Base-by-base conservation (phyloP, 1,284 basidiomycete species). In the Leccinum pallidistipes region DNA sequence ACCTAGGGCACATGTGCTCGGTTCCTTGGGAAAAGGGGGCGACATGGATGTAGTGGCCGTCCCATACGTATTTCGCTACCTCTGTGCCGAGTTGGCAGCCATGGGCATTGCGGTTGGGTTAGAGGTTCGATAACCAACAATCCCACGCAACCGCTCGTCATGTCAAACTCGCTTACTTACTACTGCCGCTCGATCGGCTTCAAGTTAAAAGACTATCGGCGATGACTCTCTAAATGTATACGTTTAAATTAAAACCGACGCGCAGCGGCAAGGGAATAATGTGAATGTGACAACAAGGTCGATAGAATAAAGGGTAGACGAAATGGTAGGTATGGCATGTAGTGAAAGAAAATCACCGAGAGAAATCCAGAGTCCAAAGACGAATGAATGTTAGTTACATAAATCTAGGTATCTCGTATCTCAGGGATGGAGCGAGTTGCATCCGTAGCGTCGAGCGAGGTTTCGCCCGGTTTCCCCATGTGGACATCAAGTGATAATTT, bases 11-110 rank as follows among this genome's bases (percentile, higher is more conserved):
- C 83, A 92, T 71, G 79, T 92, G 55, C 79, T 93, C 50, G 81
- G 82, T 58, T 77, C 76, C 55, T 77, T 79, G 40, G 77, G 77
- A 68, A 88, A 87, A 77, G 89, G 89, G 47, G 88, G 90, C 5
- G 88, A 94, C 69, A 85, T 97, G 74, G 96, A 97, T 74, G 90
- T 98, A 51, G 87, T 98, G 58, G 97, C 97, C 6, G 87, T 99
- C 27, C 97, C 97, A 6, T 99, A 95, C 73, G 97, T 98, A 54
- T 95, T 96, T 78, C 83, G 93, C 58, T 94, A 95, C 75, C 82
- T 96, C 8, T 94, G 92, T 72, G 91, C 91, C 6, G 91, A 94
- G 74, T 74, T 94, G 58, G 92, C 91, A 27, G 86, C 91, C 5
- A 94, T 94, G 92, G 91, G 91, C 31, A 93, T 94, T 64, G 85